Base-by-base conservation (phyloP, 2,329 filamentous ascomycete species). In the Lachnellula hyalina region DNA sequence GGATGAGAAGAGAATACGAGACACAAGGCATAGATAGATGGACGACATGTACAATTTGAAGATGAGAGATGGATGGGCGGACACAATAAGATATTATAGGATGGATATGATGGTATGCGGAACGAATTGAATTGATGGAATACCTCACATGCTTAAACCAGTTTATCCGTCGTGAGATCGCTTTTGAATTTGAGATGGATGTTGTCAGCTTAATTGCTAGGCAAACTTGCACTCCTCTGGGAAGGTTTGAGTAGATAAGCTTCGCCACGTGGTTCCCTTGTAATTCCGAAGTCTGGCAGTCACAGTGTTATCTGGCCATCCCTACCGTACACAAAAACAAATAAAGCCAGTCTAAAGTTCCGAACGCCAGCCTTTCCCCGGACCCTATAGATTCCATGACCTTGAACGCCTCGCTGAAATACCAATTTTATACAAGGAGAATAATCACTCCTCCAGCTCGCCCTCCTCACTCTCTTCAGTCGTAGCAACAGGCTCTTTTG, bases 391-490 rank as follows among this genome's bases (percentile, higher is more conserved):
- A 46, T 15, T 28, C 42, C 42, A 12, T 46, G 19, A 15, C 19
- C 42, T 21, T 46, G 40, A 52, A 55, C 53, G 40, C 53, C 53
- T 52, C 53, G 53, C 53, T 55, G 19, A 40, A 55, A 52, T 45
- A n/a, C 12, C 5, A 45, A 36, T 40, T 19, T 47, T 25, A 34
- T 17, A 15, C 23, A 28, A 28, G 9, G 19, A 28, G 3, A 14
- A 19, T 9, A 45, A 38, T 56, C 49, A 64, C 53, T 63, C 62
- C 28, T 63, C 59, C 25, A 63, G 41, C 40, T 65, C 63, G 5
- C 63, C 63, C 35, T 65, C 63, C 54, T 65, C 62, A 44, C 60
- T 61, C 47, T 58, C 61, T 36, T 61, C 61, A 11, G 23, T 25
- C 32, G 44, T 41, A 9, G 23, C 15, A 45, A 28, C n/a, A 21